These are phyloP conservation scores for Microdochium paspali DNA, from an alignment of 2,329 filamentous ascomycete species.

Conservation along the genomic window DNA sequence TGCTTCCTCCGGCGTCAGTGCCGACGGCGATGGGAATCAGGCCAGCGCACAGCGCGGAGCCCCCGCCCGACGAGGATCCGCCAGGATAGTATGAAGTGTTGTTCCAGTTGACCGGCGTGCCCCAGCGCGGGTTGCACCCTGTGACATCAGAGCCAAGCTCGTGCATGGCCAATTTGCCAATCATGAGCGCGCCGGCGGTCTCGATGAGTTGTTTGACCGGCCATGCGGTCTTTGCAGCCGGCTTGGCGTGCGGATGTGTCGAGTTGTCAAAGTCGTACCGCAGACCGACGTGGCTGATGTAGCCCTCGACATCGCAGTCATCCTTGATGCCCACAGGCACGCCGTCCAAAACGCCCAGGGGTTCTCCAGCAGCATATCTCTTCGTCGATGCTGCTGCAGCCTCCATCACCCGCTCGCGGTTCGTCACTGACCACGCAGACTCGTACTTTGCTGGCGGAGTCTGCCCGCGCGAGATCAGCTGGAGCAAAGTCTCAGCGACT, in stretches of 20 bases:
- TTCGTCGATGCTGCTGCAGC: conserved; percentile 66
- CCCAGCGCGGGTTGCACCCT: conserved; percentile 70
- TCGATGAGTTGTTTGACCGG: conserved; percentile 62
- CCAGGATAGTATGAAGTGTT: conserved; percentile 71
- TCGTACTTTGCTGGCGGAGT: conserved; percentile 50
- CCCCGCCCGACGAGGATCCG: conserved; percentile 70
- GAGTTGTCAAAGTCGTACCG: conserved; percentile 50
- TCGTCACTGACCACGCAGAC: conserved; percentile 62
- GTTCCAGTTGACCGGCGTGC: conserved; percentile 70
- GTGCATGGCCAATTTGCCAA: conserved; percentile 74
- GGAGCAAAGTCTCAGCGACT: conserved; percentile 62
- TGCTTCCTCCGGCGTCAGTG: conserved; percentile 66
- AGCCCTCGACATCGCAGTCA: conserved; percentile 63
- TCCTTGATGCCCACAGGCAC: conserved; percentile 81
- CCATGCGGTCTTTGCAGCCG: conserved; percentile 52
- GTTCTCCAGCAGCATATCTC: conserved; percentile 58
- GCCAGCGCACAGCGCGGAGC: conserved; percentile 59
- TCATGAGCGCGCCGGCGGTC: conserved; percentile 63
- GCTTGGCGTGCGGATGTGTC: conserved; percentile 37
- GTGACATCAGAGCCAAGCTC: conserved; percentile 73
- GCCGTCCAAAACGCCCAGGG: conserved; percentile 65
- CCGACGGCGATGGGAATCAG: conserved; percentile 68
- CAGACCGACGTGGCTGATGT: conserved; percentile 57
- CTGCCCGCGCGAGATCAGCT: conserved; percentile 55
- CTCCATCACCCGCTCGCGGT: conserved; percentile 50